Conservation (phyloP, 2,329 filamentous ascomycete genomes). For the Aspergillus oerlinghausenensis region DNA sequence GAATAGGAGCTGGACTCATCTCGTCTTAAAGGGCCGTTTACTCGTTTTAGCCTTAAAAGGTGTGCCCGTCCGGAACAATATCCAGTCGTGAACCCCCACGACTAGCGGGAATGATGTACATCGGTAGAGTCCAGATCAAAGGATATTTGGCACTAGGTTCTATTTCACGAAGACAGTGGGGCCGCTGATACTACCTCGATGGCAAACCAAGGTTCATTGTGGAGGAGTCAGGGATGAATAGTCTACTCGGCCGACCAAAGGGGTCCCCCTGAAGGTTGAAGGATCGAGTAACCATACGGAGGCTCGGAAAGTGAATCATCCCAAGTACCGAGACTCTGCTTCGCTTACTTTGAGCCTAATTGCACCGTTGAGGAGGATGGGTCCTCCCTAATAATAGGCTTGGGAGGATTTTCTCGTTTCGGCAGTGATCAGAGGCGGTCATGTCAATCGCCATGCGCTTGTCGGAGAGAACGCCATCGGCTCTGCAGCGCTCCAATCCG, state of each 20-base stretch:
- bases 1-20: background rate
- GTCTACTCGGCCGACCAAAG: background rate
- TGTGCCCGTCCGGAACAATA: background rate
- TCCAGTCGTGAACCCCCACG: background rate
- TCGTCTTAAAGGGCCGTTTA: background rate
- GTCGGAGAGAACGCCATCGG: constrained; percentile 10
- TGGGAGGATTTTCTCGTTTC: constrained; percentile 17
- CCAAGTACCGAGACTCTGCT: constrained; percentile 8
- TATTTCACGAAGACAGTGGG: background rate
- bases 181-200: background rate
- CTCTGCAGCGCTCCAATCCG: constrained; percentile 1
- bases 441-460: constrained; percentile 12
- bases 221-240: background rate
- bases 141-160: background rate
- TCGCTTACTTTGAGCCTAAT: constrained; percentile 9
- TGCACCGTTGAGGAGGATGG: constrained; percentile 9
- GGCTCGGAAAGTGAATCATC: background rate
- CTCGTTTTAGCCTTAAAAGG: background rate
- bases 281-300: background rate
- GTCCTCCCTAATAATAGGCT: constrained; percentile 8
- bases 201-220: background rate
- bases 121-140: background rate
- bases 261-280: background rate
- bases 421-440: constrained; percentile 19
- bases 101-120: background rate